phyloP scores from a whole-genome alignment of 345 rosid genomes.

The Nasturtium officinale region DNA sequence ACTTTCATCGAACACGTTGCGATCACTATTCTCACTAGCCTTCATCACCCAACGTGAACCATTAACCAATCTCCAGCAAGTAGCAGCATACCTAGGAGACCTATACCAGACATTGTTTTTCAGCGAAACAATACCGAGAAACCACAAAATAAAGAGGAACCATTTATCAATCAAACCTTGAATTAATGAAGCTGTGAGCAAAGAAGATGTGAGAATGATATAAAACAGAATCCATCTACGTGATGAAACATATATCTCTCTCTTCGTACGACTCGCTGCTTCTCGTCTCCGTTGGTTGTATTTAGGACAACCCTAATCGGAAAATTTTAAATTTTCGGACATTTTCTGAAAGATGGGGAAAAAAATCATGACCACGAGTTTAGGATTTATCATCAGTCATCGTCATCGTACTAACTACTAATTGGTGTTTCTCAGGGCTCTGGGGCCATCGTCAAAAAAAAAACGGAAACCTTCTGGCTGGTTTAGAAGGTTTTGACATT shows the following conservation, averaged over 20 bases:
- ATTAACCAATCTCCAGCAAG: constrained; percentile 47
- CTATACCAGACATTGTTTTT: constrained; percentile 40
- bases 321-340: background rate
- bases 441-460: background rate
- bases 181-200: constrained; percentile 42
- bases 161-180: constrained; percentile 37
- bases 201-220: constrained; percentile 35
- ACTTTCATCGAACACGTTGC: constrained; percentile 53
- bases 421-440: background rate
- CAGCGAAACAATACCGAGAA: background rate
- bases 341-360: constrained; percentile 13
- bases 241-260: constrained; percentile 10
- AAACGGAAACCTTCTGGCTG: constrained; percentile 8
- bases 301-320: background rate
- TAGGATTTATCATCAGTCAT: constrained; percentile 24
- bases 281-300: constrained; percentile 11
- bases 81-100: constrained; percentile 39
- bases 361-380: constrained; percentile 35
- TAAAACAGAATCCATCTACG: constrained; percentile 53
- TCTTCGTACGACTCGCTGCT: constrained; percentile 10
- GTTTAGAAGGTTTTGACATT: constrained; percentile 10
- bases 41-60: constrained; percentile 45
- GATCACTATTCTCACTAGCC: constrained; percentile 45
- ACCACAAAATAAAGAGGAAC: background rate
- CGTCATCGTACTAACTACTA: constrained; percentile 25